A percentile compares a stretch with the other conserved stretches of the same genome.
These are phyloP conservation scores for Talaromyces rugulosus DNA, from an alignment of 2,329 filamentous ascomycete species.

Conservation along the genomic window DNA sequence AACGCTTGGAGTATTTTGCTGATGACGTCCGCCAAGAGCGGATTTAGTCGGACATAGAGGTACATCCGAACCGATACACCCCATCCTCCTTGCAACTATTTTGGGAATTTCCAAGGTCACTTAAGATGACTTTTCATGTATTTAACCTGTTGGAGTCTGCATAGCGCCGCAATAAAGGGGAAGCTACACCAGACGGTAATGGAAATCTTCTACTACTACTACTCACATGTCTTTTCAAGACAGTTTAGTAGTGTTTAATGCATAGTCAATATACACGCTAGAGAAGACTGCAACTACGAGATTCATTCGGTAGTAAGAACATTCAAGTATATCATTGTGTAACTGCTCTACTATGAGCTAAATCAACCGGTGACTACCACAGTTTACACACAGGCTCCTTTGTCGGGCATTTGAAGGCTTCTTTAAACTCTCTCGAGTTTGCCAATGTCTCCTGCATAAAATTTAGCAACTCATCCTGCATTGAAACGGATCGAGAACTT, in stretches of 20 bases:
- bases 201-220: too few relatives aligned
- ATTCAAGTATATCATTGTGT: not conserved
- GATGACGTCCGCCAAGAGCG: not conserved
- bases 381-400: slow-evolving; percentile 67
- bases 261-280: too few relatives aligned
- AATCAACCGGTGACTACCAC: slow-evolving; percentile 48
- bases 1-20: not conserved
- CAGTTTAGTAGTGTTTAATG: too few relatives aligned
- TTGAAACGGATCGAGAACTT: slow-evolving; percentile 12
- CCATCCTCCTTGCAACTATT: too few relatives aligned
- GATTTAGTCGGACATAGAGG: not conserved
- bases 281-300: not conserved
- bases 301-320: not conserved
- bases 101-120: too few relatives aligned
- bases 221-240: too few relatives aligned
- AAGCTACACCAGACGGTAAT: too few relatives aligned
- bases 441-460: slow-evolving; percentile 53
- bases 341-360: not conserved
- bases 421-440: slow-evolving; percentile 64
- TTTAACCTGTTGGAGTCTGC: too few relatives aligned
- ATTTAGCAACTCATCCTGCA: slow-evolving; percentile 7
- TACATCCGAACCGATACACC: too few relatives aligned
- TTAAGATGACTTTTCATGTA: too few relatives aligned
- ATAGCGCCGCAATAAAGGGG: too few relatives aligned
- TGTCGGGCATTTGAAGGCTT: slow-evolving; percentile 62